Base-by-base conservation (phyloP, 2,329 filamentous ascomycete species). In the Lizonia empirigonia region DNA sequence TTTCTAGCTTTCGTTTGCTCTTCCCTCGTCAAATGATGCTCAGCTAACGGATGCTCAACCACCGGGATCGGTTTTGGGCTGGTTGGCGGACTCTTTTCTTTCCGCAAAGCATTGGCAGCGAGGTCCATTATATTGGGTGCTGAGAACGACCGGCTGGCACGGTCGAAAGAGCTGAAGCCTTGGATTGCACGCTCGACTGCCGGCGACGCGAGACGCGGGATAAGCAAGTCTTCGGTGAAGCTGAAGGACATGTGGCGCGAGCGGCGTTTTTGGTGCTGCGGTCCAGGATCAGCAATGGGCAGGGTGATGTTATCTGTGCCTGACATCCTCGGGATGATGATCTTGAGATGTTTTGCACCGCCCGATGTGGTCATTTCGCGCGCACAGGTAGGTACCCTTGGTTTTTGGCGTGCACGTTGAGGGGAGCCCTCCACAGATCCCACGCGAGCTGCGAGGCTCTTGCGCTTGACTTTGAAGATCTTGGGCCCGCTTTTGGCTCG, bases 291-390 rank as follows among this genome's bases (percentile, higher is more conserved):
- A 2, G 55, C 50, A 16, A 56, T 18, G 3, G 56, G 41, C 2
- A 52, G 2, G 9, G 42, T 35, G 23, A 56, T 49, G n/a, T 53
- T 56, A 7, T 53, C 46, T 16, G 47, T 35, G 8, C 54, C 38
- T 2, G 51, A 55, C 12, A 60, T 48, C 6, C 52, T 46, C 1
- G 65, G 65, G 18, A 71, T 61, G 33, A 69, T 41, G 27, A 71
- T 72, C 32, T 56, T 60, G 3, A 70, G 53, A 56, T 70, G 66
- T 26, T 58, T 66, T n/a, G 63, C 59, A 9, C 69, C 69, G 9
- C 53, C 56, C 8, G 56, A 56, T 2, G 69, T 71, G 19, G 53
- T 68, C 58, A 60, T 63, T 36, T 71, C 67, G 13, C 58, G 55
- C 7, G 67, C 59, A 20, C 68, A 70, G 5, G 63, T 46, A 12